These are phyloP conservation scores for Haplographium delicatum DNA, from an alignment of 495 filamentous ascomycete genomes.

Conservation along the genomic window DNA sequence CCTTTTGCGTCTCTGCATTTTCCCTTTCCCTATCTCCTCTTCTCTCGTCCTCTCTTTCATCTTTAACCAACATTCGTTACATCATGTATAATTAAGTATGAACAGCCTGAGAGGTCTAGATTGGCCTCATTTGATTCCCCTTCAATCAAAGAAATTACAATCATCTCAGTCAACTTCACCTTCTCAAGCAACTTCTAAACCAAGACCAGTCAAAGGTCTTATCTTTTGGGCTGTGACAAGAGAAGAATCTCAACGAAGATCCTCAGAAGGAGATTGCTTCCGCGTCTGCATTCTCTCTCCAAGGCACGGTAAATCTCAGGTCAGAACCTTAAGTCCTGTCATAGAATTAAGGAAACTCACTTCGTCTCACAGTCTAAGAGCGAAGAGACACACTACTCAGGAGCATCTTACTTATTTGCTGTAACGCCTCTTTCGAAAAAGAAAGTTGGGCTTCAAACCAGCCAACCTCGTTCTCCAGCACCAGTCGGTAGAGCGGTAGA, in stretches of 20 bases:
- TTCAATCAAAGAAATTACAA: neutral
- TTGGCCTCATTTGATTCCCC: conserved; percentile 2
- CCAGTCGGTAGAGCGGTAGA: neutral
- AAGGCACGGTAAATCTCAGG: neutral
- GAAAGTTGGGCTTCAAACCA: no score
- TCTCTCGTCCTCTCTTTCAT: no score
- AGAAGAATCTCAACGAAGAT: neutral
- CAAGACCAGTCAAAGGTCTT: neutral
- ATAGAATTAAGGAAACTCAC: no score
- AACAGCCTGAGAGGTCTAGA: neutral
- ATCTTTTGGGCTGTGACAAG: neutral
- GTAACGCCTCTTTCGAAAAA: no score
- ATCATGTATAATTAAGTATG: conserved; percentile 2
- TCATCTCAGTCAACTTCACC: neutral
- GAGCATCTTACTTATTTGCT: no score
- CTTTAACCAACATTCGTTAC: neutral
- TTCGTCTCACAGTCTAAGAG: no score
- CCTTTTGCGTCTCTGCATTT: neutral
- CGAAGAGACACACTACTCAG: no score
- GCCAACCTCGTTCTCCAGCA: no score
- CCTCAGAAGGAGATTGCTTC: neutral
- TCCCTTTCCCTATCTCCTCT: neutral
- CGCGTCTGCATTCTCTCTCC: no score
- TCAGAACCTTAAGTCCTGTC: neutral
- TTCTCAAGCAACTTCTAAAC: neutral